Base-by-base conservation (phyloP, 2,329 filamentous ascomycete genomes). In the Chaetomiaceae sp. region DNA sequence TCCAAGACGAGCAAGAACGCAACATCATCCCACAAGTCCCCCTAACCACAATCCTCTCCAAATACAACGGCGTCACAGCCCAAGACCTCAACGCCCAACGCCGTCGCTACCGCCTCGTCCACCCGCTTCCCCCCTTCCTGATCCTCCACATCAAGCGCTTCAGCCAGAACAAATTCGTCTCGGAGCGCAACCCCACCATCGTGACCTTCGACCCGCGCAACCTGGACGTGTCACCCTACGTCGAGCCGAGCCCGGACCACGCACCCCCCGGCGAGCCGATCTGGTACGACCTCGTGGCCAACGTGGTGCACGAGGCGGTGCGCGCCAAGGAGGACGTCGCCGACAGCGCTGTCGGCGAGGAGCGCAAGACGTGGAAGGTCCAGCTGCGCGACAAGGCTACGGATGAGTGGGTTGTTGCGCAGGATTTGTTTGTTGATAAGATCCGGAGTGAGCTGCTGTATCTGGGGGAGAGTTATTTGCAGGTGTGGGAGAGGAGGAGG, bases 71-170 rank as follows among this genome's bases (percentile, higher is more conserved):
- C 58, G 72, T 87, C 38, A 83, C 81, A 34, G 84, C 89, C 0
- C 92, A 96, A 65, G 93, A 99, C 65, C 89, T 92, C 64, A 81
- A 92, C 60, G 86, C 90, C 47, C 87, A 92, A 62, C 84, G 93
- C 56, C 87, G 92, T 62, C 85, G 93, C 30, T 96, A 96, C 70
- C 83, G 92, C 14, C 77, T 99, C 4, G 73, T 95, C 42, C 91
- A 96, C 63, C 93, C 93, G 0, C 77, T 99, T 0, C 93, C 93
- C 0, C 92, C 91, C 0, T 97, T 86, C 65, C 81, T 99, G 16
- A 75, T 93, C 47, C 89, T 99, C 72, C 92, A 99, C 73, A 85
- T 97, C 73, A 97, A 97, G 73, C 89, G 93, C 60, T 99, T 99
- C 77, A 89, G 85, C 60, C 85, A 87, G 59, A 99, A 99, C 75